phyloP scores from a whole-genome alignment of 2,329 filamentous ascomycete genomes.

The Stromatinia cepivora region DNA sequence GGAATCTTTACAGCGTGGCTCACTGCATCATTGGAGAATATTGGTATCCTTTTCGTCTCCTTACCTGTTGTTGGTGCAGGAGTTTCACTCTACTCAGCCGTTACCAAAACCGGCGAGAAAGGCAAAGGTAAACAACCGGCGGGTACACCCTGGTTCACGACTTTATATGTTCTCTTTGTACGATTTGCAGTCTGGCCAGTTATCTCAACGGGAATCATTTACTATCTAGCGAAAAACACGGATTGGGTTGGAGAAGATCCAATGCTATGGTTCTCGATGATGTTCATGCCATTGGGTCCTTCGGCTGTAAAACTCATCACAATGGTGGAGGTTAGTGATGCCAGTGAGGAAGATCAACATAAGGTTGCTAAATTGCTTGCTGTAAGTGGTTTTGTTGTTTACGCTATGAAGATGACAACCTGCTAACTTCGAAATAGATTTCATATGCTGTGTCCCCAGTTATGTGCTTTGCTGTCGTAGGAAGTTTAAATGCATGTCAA shows the following conservation, averaged over 20 bases:
- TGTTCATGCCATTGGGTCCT: slow-evolving; percentile 51
- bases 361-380: slow-evolving; percentile 48
- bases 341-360: slow-evolving; percentile 45
- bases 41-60: slow-evolving; percentile 63
- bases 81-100: slow-evolving; percentile 60
- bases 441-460: slow-evolving; percentile 45
- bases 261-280: slow-evolving; percentile 62
- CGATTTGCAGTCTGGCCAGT: slow-evolving; percentile 63
- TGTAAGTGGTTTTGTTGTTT: slow-evolving; percentile 32
- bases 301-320: slow-evolving; percentile 51
- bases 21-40: slow-evolving; percentile 59
- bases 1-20: slow-evolving; percentile 68
- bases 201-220: slow-evolving; percentile 56
- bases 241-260: slow-evolving; percentile 55
- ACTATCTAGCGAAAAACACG: slow-evolving; percentile 54
- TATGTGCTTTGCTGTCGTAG: slow-evolving; percentile 44
- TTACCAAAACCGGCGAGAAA: slow-evolving; percentile 49
- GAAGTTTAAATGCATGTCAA: slow-evolving; percentile 41
- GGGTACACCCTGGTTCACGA: slow-evolving; percentile 50
- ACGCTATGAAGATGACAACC: no score
- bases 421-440: slow-evolving; percentile 35
- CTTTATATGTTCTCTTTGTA: slow-evolving; percentile 53
- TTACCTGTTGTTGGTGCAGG: slow-evolving; percentile 67
- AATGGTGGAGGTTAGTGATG: slow-evolving; percentile 48
- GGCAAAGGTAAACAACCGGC: slow-evolving; percentile 31